Conservation (phyloP, 2,329 filamentous ascomycete species). For the Penicillium corylophilum region DNA sequence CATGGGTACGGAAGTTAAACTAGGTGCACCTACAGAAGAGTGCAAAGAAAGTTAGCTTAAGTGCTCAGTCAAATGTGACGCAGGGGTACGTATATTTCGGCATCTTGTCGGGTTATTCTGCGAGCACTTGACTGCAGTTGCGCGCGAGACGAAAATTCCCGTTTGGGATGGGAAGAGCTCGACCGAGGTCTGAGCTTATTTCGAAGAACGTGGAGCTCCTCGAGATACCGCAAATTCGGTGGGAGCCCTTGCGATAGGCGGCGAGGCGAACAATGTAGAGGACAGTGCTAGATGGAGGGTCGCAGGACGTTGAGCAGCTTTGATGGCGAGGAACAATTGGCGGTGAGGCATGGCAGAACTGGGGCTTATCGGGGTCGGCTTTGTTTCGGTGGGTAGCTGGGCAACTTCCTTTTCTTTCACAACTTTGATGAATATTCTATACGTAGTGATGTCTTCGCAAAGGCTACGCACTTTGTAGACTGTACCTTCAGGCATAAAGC, state of each 20-base stretch:
- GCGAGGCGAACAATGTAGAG: neutral
- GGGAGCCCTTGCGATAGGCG: slow-evolving; percentile 1
- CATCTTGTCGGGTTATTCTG: slow-evolving; percentile 57
- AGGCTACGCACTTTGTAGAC: neutral
- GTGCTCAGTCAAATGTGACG: slow-evolving; percentile 2
- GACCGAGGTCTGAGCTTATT: neutral
- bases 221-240: neutral
- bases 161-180: slow-evolving; percentile 2
- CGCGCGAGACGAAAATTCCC: slow-evolving; percentile 23
- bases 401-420: neutral
- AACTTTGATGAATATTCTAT: neutral
- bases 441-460: neutral
- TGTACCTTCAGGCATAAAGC: no score
- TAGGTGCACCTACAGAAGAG: slow-evolving; percentile 64
- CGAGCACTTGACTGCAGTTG: slow-evolving; percentile 17
- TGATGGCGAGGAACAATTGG: slow-evolving; percentile 9
- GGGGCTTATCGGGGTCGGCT: slow-evolving; percentile 6
- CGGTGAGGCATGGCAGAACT: slow-evolving; percentile 11
- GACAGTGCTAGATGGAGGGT: neutral
- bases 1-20: neutral
- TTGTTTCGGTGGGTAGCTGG: neutral
- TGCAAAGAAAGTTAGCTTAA: slow-evolving; percentile 47
- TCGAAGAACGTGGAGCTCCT: neutral
- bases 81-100: slow-evolving; percentile 72
- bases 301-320: slow-evolving; percentile 8